A percentile compares a stretch with the other conserved stretches of the same genome.
Conservation (phyloP, 805 yeast genomes). For the Candida nonsorbophila region DNA sequence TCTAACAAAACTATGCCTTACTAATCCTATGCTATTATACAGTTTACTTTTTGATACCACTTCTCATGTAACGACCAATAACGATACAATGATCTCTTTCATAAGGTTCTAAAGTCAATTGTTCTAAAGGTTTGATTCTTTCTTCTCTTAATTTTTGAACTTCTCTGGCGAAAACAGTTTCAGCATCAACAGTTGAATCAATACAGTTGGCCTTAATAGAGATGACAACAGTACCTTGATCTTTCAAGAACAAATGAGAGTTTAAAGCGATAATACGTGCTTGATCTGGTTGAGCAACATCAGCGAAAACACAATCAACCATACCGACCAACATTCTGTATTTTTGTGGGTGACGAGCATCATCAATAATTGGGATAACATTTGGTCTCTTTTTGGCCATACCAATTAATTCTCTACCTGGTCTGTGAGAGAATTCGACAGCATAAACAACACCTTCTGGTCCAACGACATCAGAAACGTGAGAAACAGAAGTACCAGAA, state of each 20-base stretch:
- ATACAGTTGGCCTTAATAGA: constrained; percentile 99
- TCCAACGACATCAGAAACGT: constrained; percentile 97
- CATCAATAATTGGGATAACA: constrained; percentile 97
- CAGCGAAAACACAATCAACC: constrained; percentile 99
- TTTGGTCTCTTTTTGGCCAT: constrained; percentile 99
- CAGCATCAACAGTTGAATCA: constrained; percentile 98
- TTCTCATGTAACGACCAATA: constrained; percentile 93
- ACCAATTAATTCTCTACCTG: constrained; percentile 97
- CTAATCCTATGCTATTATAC: too few species aligned
- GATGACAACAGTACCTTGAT: constrained; percentile 97
- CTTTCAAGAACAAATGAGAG: constrained; percentile 96
- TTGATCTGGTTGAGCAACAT: constrained; percentile 99
- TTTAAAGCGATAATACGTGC: constrained; percentile 99
- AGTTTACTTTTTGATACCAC: constrained; percentile 55
- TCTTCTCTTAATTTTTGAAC: constrained; percentile 98
- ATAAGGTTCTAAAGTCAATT: constrained; percentile 97
- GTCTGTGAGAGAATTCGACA: constrained; percentile 98
- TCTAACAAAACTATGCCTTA: too few species aligned
- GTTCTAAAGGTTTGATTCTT: constrained; percentile 97
- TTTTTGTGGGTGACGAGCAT: constrained; percentile 99
- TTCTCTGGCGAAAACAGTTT: constrained; percentile 98
- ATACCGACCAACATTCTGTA: constrained; percentile 98
- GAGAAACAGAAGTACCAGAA: constrained; percentile 98
- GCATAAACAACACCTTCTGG: constrained; percentile 99
- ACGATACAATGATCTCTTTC: constrained; percentile 99